These are phyloP conservation scores for Lippia alba DNA, from an alignment of 305 asterid genomes.

Conservation along the genomic window DNA sequence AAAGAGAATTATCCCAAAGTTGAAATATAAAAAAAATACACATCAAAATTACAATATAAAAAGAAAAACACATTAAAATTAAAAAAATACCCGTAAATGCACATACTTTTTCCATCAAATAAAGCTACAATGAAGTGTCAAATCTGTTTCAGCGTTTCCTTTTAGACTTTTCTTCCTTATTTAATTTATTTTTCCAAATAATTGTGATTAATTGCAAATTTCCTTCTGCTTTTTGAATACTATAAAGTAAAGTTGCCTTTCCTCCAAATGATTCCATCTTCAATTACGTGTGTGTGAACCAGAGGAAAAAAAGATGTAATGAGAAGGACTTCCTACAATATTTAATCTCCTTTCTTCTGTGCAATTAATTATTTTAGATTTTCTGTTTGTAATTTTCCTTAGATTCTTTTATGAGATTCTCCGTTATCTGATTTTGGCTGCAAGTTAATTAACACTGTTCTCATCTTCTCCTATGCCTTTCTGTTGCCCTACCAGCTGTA, in stretches of 20 bases:
- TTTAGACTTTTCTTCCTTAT: conserved; percentile 1
- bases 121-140: not conserved
- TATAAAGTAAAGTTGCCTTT: conserved; percentile 5
- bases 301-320: not conserved
- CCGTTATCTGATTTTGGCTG: not conserved
- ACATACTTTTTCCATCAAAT: not conserved
- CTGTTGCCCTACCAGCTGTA: conserved; percentile 16
- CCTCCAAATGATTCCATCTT: conserved; percentile 10
- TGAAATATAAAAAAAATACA: too few relatives aligned
- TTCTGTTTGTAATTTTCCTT: too few relatives aligned
- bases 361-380: too few relatives aligned
- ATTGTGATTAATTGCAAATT: not conserved
- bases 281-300: not conserved
- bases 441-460: not conserved
- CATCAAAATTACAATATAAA: too few relatives aligned
- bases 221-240: conserved; percentile 16
- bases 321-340: not conserved
- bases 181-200: not conserved
- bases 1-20: too few relatives aligned
- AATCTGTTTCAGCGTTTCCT: not conserved
- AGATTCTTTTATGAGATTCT: not conserved
- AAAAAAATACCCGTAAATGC: too few relatives aligned
- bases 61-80: too few relatives aligned
- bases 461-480: conserved; percentile 17
- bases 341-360: too few relatives aligned